Evolutionary conservation across 257 asterid species (phyloP), one percentile per base, ranked within the genome.

Genomic region (Asclepias syriaca): DNA sequence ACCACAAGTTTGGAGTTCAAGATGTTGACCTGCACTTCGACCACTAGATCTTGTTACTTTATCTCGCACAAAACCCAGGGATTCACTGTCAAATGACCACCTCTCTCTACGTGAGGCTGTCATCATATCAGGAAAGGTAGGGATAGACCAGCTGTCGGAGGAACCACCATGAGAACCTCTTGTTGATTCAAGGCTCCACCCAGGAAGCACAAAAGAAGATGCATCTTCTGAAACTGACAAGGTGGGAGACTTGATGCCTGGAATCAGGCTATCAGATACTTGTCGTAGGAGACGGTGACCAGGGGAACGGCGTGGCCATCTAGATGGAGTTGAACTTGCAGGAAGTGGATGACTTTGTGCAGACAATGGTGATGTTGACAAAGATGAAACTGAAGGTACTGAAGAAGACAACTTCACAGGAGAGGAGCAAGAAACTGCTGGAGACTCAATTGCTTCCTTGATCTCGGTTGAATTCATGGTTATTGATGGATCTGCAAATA

Each of bases 51-150:
- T 84, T 45, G 81, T 65, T 39, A 87, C 50, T 80, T 83, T 91
- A 56, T 88, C 98, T 54, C 86, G 86, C 67, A 81, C 70, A 69
- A 88, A 82, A 71, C 88, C 80, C 5, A 86, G 85, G 24, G 87
- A 66, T 71, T 87, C 99, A 70, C 99, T 95, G 76, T 95, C 99
- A 66, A 92, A 95, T 75, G 99, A 95, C 98, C 96, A 92, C 77
- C 98, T 83, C 74, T 89, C 98, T 81, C 90, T 88, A 22, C 85
- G 90, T 45, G 87, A 74, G 53, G 84, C 80, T 14, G 80, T 72
- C 84, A 77, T 73, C 65, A 86, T 85, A 65, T 91, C 97, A 34
- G 97, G 78, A 74, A 85, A 89, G 58, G 85, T 85, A 61, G 97
- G 97, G 63, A 88, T 80, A 45, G 98, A 89, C 95, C 96, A 90